phyloP scores from a whole-genome alignment of 768 basidiomycete genomes.

The Hydnomerulius pinastri region DNA sequence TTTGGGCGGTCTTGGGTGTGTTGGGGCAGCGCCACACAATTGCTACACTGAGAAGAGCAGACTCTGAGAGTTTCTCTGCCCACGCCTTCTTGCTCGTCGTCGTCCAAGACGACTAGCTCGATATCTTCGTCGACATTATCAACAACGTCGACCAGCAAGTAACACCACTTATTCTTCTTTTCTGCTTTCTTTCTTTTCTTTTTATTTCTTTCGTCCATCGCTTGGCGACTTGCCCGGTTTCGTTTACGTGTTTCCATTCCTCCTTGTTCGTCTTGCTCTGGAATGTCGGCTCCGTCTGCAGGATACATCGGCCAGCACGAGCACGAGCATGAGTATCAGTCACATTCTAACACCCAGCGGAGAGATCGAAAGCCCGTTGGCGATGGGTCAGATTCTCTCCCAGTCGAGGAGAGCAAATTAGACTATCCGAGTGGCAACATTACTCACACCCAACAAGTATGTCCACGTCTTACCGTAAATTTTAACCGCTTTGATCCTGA shows the following conservation, averaged over 20 bases:
- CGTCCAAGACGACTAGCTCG: constrained; percentile 31
- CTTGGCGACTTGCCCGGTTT: constrained; percentile 17
- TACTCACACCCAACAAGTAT: constrained; percentile 11
- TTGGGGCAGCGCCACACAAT: not conserved
- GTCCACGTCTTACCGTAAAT: constrained; percentile 2
- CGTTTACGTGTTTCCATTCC: constrained; percentile 33
- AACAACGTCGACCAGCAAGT: constrained; percentile 4
- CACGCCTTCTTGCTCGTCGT: constrained; percentile 34
- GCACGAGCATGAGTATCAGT: constrained; percentile 36
- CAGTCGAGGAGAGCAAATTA: constrained; percentile 41
- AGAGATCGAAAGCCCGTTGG: constrained; percentile 56
- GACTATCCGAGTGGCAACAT: constrained; percentile 26
- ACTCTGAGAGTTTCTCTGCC: constrained; percentile 26
- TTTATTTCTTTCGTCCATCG: constrained; percentile 20
- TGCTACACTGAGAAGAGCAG: constrained; percentile 7
- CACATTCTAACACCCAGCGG: constrained; percentile 35
- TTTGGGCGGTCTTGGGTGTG: too few relatives aligned
- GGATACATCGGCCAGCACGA: constrained; percentile 43
- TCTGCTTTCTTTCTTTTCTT: constrained; percentile 10
- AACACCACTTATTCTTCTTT: constrained; percentile 1
- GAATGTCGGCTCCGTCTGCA: constrained; percentile 42
- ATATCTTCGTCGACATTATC: constrained; percentile 2
- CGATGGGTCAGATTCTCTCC: constrained; percentile 42
- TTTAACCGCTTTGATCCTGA: not conserved
- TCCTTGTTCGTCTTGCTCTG: constrained; percentile 39